A percentile compares a stretch with the other conserved stretches of the same genome.
phyloP scores from a whole-genome alignment of 345 rosid species.

The Arabidopsis thaliana region TAIR10.1 NC_003076.8:12560501-12561000 shows the following conservation, averaged over 20 bases:
- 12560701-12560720: no score
- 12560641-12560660: no score
- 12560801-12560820: background rate
- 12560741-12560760: background rate
- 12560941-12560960: background rate
- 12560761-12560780: background rate
- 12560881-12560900: background rate
- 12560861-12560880: background rate
- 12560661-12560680: no score
- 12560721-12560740: background rate
- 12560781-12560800: background rate
- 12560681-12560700: no score
- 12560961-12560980: background rate
- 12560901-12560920: background rate
- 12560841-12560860: background rate
- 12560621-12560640: no score
- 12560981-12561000: background rate
- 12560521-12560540: conserved; percentile 79
- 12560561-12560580: background rate
- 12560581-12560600: background rate
- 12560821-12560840: background rate
- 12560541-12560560: background rate
- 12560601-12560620: background rate
- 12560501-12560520: conserved; percentile 71
- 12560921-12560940: background rate